These are phyloP conservation scores for Aleurites moluccanus DNA, from an alignment of 441 rosid genomes.

Conservation along the genomic window DNA sequence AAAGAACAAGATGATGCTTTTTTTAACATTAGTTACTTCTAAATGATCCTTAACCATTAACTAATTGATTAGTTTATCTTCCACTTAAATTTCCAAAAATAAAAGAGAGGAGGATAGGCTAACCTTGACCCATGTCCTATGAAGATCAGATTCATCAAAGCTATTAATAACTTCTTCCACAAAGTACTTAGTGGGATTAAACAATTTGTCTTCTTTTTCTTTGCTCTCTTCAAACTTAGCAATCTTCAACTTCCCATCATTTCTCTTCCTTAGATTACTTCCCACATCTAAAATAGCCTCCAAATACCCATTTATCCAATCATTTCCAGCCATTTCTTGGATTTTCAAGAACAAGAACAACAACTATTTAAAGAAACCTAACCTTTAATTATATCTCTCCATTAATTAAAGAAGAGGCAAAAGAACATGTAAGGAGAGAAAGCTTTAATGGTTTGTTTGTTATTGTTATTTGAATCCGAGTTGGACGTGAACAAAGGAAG, in stretches of 20 bases:
- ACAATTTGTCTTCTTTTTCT: slow-evolving; percentile 45
- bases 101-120: slow-evolving; percentile 6
- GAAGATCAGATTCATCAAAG: slow-evolving; percentile 68
- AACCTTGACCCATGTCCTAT: slow-evolving; percentile 76
- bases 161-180: slow-evolving; percentile 69
- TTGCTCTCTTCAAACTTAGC: slow-evolving; percentile 44
- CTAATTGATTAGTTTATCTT: background rate
- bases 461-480: slow-evolving; percentile 25
- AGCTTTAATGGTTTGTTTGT: slow-evolving; percentile 6
- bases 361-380: background rate
- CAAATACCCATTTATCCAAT: slow-evolving; percentile 90
- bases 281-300: slow-evolving; percentile 92
- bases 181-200: slow-evolving; percentile 66
- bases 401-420: too few species aligned
- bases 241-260: slow-evolving; percentile 53
- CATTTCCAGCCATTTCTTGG: slow-evolving; percentile 73
- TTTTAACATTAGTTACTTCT: background rate
- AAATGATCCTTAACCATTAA: background rate
- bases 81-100: background rate
- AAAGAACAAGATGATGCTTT: background rate
- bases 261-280: slow-evolving; percentile 42
- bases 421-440: slow-evolving; percentile 12
- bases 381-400: too few species aligned
- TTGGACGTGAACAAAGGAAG: slow-evolving; percentile 25
- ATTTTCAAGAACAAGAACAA: background rate